A percentile compares a stretch with the other conserved stretches of the same genome.
Evolutionary conservation across 805 yeast species (phyloP).

Genomic region (Kuraishia cidri): DNA sequence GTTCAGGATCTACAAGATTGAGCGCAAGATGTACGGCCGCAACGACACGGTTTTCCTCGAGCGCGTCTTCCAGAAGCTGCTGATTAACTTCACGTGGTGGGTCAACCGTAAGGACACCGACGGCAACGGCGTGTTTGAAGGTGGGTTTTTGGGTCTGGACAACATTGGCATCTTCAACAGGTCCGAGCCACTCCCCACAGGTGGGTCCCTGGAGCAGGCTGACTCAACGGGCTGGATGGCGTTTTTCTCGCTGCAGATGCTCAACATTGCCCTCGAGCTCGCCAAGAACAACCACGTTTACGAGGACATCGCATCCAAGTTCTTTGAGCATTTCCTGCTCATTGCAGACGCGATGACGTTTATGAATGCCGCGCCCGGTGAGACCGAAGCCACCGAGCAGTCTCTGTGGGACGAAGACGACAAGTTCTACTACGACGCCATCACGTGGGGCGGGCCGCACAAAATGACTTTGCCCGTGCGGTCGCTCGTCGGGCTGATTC

Average conservation of each 20-base stretch:
- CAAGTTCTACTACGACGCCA: conserved; percentile 85
- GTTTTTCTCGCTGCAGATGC: conserved; percentile 81
- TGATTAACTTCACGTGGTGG: conserved; percentile 96
- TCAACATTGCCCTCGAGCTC: conserved; percentile 84
- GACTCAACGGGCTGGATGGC: conserved; percentile 99
- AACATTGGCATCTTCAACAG: conserved; percentile 90
- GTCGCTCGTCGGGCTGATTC: conserved; percentile 86
- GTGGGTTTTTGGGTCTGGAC: conserved; percentile 89
- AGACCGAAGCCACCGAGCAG: conserved; percentile 35
- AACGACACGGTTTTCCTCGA: conserved; percentile 81
- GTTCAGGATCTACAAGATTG: conserved; percentile 79
- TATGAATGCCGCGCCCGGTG: conserved; percentile 29
- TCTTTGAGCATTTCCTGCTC: conserved; percentile 84
- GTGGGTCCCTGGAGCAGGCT: conserved; percentile 85
- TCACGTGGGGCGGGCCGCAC: conserved; percentile 65
- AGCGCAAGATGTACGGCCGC: conserved; percentile 73
- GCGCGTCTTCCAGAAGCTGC: conserved; percentile 83
- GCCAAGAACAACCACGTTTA: conserved; percentile 81
- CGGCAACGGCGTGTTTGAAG: conserved; percentile 88
- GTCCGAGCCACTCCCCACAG: conserved; percentile 89
- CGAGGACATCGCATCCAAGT: conserved; percentile 90
- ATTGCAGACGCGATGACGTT: conserved; percentile 93
- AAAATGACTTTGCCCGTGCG: conserved; percentile 73
- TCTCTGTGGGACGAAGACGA: conserved; percentile 88
- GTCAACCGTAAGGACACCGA: conserved; percentile 82